phyloP scores from a whole-genome alignment of 2,329 filamentous ascomycete species.

The Didymella pinodella region DNA sequence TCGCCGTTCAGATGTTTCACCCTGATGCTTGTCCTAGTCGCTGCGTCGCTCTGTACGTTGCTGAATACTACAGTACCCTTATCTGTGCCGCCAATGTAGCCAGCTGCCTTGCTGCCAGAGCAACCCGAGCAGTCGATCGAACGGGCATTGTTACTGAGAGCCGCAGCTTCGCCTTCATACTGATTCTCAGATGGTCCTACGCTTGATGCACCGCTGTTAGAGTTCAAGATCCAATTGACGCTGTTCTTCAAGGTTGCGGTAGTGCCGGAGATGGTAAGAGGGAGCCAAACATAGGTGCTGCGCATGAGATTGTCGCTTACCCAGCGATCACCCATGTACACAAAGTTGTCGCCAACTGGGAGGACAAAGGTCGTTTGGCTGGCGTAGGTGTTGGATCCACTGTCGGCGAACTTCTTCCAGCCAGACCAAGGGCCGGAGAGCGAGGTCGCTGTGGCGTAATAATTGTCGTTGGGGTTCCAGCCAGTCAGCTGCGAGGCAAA shows the following conservation, averaged over 20 bases:
- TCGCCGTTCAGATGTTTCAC: conserved; percentile 67
- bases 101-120: conserved; percentile 59
- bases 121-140: conserved; percentile 61
- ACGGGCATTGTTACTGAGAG: conserved; percentile 57
- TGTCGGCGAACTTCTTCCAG: conserved; percentile 66
- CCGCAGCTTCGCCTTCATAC: conserved; percentile 62
- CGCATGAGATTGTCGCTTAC: conserved; percentile 65
- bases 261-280: conserved; percentile 62
- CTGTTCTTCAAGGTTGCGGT: conserved; percentile 60
- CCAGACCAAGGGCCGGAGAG: conserved; percentile 67
- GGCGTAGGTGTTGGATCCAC: conserved; percentile 65
- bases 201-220: conserved; percentile 55
- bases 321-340: conserved; percentile 76
- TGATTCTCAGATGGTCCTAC: conserved; percentile 56
- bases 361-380: conserved; percentile 70
- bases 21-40: conserved; percentile 60
- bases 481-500: conserved; percentile 62
- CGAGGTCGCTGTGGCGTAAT: conserved; percentile 66
- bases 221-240: conserved; percentile 64
- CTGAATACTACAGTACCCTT: conserved; percentile 62
- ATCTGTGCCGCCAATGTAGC: conserved; percentile 55
- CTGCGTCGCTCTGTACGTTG: conserved; percentile 55
- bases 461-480: conserved; percentile 71
- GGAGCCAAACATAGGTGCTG: conserved; percentile 72
- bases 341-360: conserved; percentile 53